These are phyloP conservation scores for Yamadazyma sp. DNA, from an alignment of 805 yeast genomes.

Conservation along the genomic window DNA sequence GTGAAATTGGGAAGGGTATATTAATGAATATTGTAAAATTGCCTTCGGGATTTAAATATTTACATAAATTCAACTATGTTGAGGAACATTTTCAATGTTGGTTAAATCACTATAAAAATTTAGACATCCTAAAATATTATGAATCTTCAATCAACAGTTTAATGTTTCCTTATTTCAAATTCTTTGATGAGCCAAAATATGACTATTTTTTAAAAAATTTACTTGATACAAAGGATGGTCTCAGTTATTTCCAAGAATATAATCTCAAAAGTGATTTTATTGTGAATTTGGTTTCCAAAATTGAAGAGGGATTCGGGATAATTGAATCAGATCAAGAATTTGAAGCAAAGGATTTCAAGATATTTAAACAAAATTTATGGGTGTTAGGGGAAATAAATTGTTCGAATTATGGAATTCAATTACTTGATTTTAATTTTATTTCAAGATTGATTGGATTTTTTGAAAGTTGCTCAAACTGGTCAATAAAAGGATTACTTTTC, in stretches of 20 bases:
- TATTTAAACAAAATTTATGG: conserved; percentile 78
- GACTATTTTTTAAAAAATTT: conserved; percentile 66
- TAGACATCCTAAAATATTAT: conserved; percentile 45
- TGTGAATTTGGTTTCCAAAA: conserved; percentile 6
- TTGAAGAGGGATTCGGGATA: conserved; percentile 3
- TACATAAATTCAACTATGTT: conserved; percentile 57
- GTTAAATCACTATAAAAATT: conserved; percentile 45
- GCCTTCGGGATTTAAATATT: conserved; percentile 65
- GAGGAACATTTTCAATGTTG: conserved; percentile 66
- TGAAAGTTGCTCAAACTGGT: conserved; percentile 40
- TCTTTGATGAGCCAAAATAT: conserved; percentile 4
- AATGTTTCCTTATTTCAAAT: conserved; percentile 23
- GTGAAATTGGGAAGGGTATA: conserved; percentile 39
- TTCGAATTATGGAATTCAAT: conserved; percentile 60
- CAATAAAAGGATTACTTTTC: conserved; percentile 73
- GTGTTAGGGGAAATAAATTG: conserved; percentile 82
- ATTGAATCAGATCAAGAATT: neutral
- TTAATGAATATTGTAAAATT: conserved; percentile 63
- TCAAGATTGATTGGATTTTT: conserved; percentile 40
- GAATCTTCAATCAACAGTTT: conserved; percentile 34
- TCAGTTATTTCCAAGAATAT: conserved; percentile 43
- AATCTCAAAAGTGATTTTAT: conserved; percentile 8
- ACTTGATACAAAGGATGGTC: conserved; percentile 78
- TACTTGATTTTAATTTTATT: conserved; percentile 27
- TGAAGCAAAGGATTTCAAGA: conserved; percentile 5